These are phyloP conservation scores for Paramecium sexaurelia DNA, from an alignment of 73 alveolate species.

Conservation along the genomic window DNA sequence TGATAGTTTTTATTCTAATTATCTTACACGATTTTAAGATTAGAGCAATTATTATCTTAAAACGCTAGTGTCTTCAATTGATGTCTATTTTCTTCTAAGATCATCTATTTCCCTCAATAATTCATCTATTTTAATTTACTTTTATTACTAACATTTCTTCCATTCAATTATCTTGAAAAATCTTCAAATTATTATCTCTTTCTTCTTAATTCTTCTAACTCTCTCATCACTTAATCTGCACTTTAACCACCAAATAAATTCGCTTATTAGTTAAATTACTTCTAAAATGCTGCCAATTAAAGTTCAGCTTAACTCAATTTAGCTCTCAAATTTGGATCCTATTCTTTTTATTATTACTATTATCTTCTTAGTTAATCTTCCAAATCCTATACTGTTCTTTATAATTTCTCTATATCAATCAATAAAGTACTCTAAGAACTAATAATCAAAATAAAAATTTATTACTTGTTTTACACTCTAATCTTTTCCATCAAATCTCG, in stretches of 20 bases:
- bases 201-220: constrained; percentile 8
- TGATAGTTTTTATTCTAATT: not conserved
- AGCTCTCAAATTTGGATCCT: constrained; percentile 46
- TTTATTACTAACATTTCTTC: not conserved
- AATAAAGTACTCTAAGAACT: not conserved
- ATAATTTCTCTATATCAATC: not conserved
- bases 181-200: not conserved
- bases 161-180: not conserved
- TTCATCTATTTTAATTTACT: not conserved
- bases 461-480: not conserved
- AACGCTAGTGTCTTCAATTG: not conserved
- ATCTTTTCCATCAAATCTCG: constrained; percentile 48
- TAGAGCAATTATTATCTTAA: not conserved
- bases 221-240: not conserved
- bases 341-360: not conserved
- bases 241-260: constrained; percentile 13
- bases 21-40: not conserved
- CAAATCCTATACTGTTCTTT: not conserved
- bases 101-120: constrained; percentile 18
- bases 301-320: not conserved
- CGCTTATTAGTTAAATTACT: not conserved
- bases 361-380: not conserved
- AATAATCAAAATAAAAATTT: not conserved
- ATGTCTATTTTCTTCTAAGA: not conserved
- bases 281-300: not conserved